Conservation (phyloP, 106 monocot genomes). For the Apostasia ramifera region DNA sequence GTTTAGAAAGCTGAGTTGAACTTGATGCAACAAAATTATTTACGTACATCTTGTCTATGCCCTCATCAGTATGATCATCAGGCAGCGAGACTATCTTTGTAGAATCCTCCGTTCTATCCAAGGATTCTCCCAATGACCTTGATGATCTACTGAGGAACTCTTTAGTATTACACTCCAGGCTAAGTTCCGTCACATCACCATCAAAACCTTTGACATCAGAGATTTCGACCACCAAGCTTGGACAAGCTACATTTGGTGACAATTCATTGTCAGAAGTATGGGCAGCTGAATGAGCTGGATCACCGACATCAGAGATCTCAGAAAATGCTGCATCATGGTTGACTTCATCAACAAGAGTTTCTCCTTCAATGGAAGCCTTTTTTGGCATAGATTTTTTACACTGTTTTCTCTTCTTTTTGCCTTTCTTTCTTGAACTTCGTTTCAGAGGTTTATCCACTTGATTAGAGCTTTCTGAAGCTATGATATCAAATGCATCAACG, state of each 20-base stretch:
- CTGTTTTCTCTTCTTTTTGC: slow-evolving; percentile 60
- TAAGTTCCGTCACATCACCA: not conserved
- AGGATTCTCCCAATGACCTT: not conserved
- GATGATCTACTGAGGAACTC: not conserved
- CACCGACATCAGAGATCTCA: slow-evolving; percentile 4
- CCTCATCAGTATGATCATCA: slow-evolving; percentile 11
- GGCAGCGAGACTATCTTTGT: slow-evolving; percentile 12
- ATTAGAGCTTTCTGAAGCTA: slow-evolving; percentile 4
- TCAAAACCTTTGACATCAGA: not conserved
- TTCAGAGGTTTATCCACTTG: slow-evolving; percentile 25
- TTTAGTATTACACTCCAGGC: not conserved
- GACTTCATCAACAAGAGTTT: slow-evolving; percentile 16
- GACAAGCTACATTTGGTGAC: slow-evolving; percentile 6
- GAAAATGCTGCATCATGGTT: slow-evolving; percentile 7
- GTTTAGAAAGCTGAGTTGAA: slow-evolving; percentile 7
- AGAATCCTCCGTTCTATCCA: slow-evolving; percentile 12
- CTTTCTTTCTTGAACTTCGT: slow-evolving; percentile 56
- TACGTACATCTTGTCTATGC: not conserved
- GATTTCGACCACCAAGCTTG: slow-evolving; percentile 13
- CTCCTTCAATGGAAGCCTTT: slow-evolving; percentile 13
- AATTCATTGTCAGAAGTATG: slow-evolving; percentile 10
- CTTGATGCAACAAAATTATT: slow-evolving; percentile 5
- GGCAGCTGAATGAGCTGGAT: slow-evolving; percentile 12
- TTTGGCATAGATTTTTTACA: slow-evolving; percentile 22
- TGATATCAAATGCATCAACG: slow-evolving; percentile 27